Base-by-base conservation (phyloP, 2,329 filamentous ascomycete species). In the Aureobasidium uvarum region DNA sequence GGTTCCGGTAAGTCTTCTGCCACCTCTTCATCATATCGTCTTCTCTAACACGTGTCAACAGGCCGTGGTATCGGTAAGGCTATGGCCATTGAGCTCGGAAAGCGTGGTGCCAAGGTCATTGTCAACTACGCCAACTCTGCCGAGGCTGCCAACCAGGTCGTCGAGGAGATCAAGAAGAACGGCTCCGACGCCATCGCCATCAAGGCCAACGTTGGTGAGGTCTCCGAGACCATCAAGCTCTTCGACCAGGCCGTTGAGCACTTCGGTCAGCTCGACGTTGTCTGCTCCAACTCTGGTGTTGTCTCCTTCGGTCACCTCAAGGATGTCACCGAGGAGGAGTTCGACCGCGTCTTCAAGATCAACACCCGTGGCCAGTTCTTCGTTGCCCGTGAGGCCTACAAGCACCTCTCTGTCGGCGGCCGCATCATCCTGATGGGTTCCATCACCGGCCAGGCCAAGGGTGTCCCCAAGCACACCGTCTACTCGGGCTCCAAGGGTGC, bases 251-350 rank as follows among this genome's bases (percentile, higher is more conserved):
- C 86, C 63, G 80, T 86, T 68, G 78, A 79, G 70, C 80, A 84
- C 75, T 91, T 86, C 73, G 87, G 87, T 76, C 83, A 85, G 75
- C 81, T 90, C 72, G 81, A 90, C 78, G 88, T 90, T 70, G 87
- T 88, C 72, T 86, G 85, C 81, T 89, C 85, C 73, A 90, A 90
- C 81, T 86, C 84, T 52, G 87, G 83, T 69, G 83, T 83, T 64
- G 81, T 83, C 41, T 80, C 78, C 51, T 83, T 83, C 73, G 81
- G 81, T 66, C 81, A 83, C 74, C 74, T 83, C 70, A 81, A 82
- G 75, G 81, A 83, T 67, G 81, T 83, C 52, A 79, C 79, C 52
- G 80, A 82, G 74, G 83, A 83, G 74, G 80, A 83, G 73, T 85
- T 80, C 70, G 83, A 86, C 76, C 80, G 81, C 45, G 84, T 87